Percentiles rank a stretch among this genome's conserved stretches.
Conservation (phyloP, 2,329 filamentous ascomycete species). For the Xylariaceae sp. region DNA sequence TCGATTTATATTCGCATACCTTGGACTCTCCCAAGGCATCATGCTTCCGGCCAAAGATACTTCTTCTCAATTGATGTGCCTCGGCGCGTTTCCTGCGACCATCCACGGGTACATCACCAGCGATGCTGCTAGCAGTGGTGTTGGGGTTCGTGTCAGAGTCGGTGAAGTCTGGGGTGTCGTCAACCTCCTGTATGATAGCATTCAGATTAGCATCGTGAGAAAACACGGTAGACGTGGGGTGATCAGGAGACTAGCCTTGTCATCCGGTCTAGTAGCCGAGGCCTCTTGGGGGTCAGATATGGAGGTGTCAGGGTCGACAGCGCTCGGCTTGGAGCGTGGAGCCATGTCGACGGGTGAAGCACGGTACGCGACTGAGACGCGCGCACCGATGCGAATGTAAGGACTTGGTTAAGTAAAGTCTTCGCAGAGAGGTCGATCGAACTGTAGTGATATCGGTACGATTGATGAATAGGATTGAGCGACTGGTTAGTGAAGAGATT, state of each 20-base stretch:
- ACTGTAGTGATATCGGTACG: not conserved
- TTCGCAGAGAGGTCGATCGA: not conserved
- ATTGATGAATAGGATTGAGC: not conserved
- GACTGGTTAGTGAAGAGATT: not conserved
- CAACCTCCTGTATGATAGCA: conserved; percentile 44
- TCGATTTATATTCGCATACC: conserved; percentile 44
- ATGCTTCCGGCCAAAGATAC: conserved; percentile 91
- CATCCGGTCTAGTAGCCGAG: conserved; percentile 37
- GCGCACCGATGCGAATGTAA: conserved; percentile 13
- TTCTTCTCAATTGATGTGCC: conserved; percentile 82
- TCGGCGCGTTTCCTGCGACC: conserved; percentile 82
- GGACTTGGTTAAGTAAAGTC: conserved; percentile 1
- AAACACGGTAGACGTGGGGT: not conserved
- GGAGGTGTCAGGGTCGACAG: conserved; percentile 55
- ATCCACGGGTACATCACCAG: conserved; percentile 70
- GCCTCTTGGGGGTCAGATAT: conserved; percentile 55
- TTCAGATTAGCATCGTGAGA: conserved; percentile 10
- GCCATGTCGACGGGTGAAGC: conserved; percentile 44
- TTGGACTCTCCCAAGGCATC: conserved; percentile 88
- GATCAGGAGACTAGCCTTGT: conserved; percentile 42
- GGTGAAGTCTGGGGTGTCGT: conserved; percentile 61
- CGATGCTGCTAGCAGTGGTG: conserved; percentile 76
- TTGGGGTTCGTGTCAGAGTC: conserved; percentile 64
- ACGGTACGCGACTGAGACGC: conserved; percentile 56
- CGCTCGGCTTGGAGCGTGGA: conserved; percentile 48